Evolutionary conservation across 495 filamentous ascomycete species (phyloP), one percentile per base, ranked within the genome.

Genomic region (Penicillium chermesinum): DNA sequence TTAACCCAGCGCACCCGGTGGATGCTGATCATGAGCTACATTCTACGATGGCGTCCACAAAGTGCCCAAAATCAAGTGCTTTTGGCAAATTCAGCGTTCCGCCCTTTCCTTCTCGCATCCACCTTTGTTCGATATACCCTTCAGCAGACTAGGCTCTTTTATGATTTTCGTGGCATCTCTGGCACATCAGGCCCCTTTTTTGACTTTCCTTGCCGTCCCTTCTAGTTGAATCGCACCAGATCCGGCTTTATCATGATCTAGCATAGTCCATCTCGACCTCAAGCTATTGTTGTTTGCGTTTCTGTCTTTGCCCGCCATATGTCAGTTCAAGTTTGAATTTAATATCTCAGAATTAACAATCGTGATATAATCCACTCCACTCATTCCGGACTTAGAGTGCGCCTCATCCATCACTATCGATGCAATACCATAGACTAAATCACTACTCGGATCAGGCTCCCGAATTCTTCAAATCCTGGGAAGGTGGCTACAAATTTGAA

Each of bases 61-160:
- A 38, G 25, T 46, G 27, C 33, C 52, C 18, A 16, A 52, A 54
- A 54, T 53, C 43, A 35, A 52, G 48, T 53, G 35, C 15, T 43
- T 50, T 43, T 55, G 49, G 54, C 48, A 50, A 37, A 25, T n/a
- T 36, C 14, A 49, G 53, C 50, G 48, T 53, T 53, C 44, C 22
- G 40, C 33, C 41, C 44, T 20, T 57, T 15, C 41, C 15, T 33
- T 38, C 19, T 38, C 20, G 21, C 43, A 43, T 33, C 36, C 7
- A 20, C 40, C 30, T 15, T 37, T 41, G 12, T 54, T 58, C 38
- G 30, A 57, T 54, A 58, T 57, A 57, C 54, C 55, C 41, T 45
- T 48, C 17, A 19, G 20, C 46, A 44, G 39, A 32, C 34, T 17
- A 32, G 38, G 37, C 50, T 53, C 38, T 42, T 50, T 41, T 16